These are phyloP conservation scores for Ceraceosorus bombacis DNA, from an alignment of 1,284 basidiomycete species.

Conservation along the genomic window DNA sequence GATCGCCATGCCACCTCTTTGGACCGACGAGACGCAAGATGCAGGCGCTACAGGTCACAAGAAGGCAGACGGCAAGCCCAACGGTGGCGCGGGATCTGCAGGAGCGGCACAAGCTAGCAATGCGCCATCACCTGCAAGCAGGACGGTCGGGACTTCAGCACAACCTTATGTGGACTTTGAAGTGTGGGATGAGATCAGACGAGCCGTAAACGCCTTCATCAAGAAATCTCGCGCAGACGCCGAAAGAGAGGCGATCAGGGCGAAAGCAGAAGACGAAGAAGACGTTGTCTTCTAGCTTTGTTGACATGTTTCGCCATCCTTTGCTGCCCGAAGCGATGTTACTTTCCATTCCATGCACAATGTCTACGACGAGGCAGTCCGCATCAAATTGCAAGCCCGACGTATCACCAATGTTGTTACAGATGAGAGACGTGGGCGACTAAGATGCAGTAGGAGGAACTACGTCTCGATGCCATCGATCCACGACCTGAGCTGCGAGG, in stretches of 20 bases:
- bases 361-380: no score
- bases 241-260: neutral
- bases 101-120: slow-evolving; percentile 10
- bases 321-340: no score
- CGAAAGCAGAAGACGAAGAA: neutral
- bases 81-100: slow-evolving; percentile 16
- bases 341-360: no score
- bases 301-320: no score
- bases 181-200: slow-evolving; percentile 30
- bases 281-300: neutral
- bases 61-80: slow-evolving; percentile 7
- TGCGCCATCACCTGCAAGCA: neutral
- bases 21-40: slow-evolving; percentile 2
- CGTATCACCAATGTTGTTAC: no score
- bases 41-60: slow-evolving; percentile 4
- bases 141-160: slow-evolving; percentile 10
- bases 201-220: slow-evolving; percentile 3
- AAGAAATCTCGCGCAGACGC: slow-evolving; percentile 4
- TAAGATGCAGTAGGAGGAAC: no score
- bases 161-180: slow-evolving; percentile 39
- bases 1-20: neutral
- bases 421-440: no score
- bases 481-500: no score
- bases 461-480: no score
- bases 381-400: no score